These are phyloP conservation scores for Magnusiomyces suaveolens DNA, from an alignment of 1,139 yeast species.

Conservation along the genomic window DNA sequence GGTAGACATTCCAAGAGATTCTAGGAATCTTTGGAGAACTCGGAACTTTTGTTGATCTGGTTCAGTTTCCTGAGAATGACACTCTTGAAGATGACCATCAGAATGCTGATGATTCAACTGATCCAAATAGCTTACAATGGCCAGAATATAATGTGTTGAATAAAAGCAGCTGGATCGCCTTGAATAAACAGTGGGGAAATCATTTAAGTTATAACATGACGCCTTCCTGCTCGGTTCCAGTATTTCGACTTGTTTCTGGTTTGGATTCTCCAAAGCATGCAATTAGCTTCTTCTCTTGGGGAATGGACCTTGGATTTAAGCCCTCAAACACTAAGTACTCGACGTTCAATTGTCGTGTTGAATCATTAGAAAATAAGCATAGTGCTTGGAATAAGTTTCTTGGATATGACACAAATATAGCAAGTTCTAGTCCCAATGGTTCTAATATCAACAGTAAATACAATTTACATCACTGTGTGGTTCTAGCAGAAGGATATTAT, in stretches of 20 bases:
- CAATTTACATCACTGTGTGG: conserved; percentile 43
- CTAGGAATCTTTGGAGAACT: conserved; percentile 7
- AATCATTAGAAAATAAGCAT: conserved; percentile 22
- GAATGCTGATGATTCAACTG: too few species aligned
- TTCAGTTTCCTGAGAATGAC: neutral
- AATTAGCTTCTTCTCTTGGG: conserved; percentile 40
- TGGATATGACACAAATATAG: neutral
- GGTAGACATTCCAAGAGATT: conserved; percentile 13
- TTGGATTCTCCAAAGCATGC: conserved; percentile 33
- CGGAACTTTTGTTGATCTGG: neutral
- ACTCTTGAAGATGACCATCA: too few species aligned
- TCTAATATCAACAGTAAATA: conserved; percentile 18
- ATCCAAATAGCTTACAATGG: too few species aligned
- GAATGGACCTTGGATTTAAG: conserved; percentile 37
- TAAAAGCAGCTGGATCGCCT: too few species aligned
- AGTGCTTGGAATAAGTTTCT: conserved; percentile 25
- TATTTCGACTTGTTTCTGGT: conserved; percentile 43
- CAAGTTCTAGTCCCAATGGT: conserved; percentile 13
- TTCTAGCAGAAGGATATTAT: conserved; percentile 75
- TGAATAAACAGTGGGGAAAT: neutral
- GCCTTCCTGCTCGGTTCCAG: conserved; percentile 10
- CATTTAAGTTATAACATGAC: conserved; percentile 9
- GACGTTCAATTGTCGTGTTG: conserved; percentile 31
- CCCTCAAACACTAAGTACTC: conserved; percentile 3
- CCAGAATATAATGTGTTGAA: too few species aligned